phyloP scores from a whole-genome alignment of 2,329 filamentous ascomycete species.

The Periconia sp. region DNA sequence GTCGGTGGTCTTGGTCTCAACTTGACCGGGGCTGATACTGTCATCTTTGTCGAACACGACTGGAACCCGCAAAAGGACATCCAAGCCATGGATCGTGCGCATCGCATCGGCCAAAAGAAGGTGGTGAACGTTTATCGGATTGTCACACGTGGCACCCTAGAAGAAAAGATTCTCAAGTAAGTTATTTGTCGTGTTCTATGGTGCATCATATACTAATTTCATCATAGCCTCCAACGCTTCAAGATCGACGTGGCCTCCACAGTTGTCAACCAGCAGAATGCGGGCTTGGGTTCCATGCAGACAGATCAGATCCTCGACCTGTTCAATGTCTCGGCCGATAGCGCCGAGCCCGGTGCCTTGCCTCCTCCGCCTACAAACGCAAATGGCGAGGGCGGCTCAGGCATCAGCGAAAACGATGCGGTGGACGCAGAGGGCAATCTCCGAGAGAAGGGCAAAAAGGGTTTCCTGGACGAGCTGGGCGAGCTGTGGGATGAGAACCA shows the following conservation, averaged over 20 bases:
- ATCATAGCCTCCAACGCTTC: slow-evolving; percentile 84
- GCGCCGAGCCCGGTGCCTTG: slow-evolving; percentile 61
- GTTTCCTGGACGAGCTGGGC: slow-evolving; percentile 90
- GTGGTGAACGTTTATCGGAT: slow-evolving; percentile 98
- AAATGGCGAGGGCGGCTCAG: slow-evolving; percentile 62
- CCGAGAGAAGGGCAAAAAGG: slow-evolving; percentile 92
- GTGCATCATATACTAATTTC: slow-evolving; percentile 10
- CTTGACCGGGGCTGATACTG: slow-evolving; percentile 93
- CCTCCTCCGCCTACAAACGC: slow-evolving; percentile 47
- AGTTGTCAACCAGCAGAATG: slow-evolving; percentile 98
- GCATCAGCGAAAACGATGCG: slow-evolving; percentile 84
- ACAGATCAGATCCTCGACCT: slow-evolving; percentile 97
- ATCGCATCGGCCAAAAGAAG: slow-evolving; percentile 99
- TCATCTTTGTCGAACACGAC: slow-evolving; percentile 99
- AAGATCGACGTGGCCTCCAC: slow-evolving; percentile 99
- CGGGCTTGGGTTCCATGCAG: slow-evolving; percentile 92
- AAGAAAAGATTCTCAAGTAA: slow-evolving; percentile 93
- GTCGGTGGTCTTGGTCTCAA: slow-evolving; percentile 95
- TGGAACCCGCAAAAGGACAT: slow-evolving; percentile 99
- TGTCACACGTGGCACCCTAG: slow-evolving; percentile 91
- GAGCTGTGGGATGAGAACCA: slow-evolving; percentile 97
- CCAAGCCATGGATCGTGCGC: slow-evolving; percentile 97
- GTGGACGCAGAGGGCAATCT: slow-evolving; percentile 81
- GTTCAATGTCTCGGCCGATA: slow-evolving; percentile 69
- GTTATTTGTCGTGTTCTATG: slow-evolving; percentile 29